Base-by-base conservation (phyloP, 768 basidiomycete genomes). In the Asterophora lycoperdoides region DNA sequence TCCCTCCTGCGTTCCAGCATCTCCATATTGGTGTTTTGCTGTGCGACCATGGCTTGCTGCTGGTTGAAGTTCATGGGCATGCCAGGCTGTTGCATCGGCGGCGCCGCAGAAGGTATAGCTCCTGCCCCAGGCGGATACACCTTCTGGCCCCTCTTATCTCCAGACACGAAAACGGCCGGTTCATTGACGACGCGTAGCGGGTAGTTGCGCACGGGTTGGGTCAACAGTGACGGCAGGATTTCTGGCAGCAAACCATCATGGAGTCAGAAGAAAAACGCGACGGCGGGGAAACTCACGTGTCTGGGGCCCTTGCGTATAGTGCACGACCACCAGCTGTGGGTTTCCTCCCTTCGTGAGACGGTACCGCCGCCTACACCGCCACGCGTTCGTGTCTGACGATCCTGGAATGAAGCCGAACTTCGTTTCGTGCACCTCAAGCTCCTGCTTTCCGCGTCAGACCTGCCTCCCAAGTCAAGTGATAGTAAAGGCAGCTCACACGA, bases 361-460 rank as follows among this genome's bases (percentile, higher is more conserved):
- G 62, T 78, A 92, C 5, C 86, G 80, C 41, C 87, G 71, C 41
- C 90, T 77, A 40, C 81, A 61, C 13, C 89, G 81, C 64, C 75
- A 86, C 26, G 90, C 89, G 51, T 61, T 70, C 8, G 70, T 60
- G 54, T 92, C 89, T 36, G 69, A 68, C 1, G 72, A 69, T 35
- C 75, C 76, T 13, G 89, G 89, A n/a, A 87, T 64, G 62, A 89
- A 93, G 1, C 90, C 89, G 57, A 67, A 83, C 61, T 86, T 89
- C 20, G 77, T 65, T 64, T 93, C 89, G 47, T 71, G 62, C 1
- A 91, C 75, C 68, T 92, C 90, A 13, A 93, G 73, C 64, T 92
- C 89, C 86, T 89, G 48, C 34, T 38, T 28, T 40, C 20, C 28
- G 42, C 20, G 26, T 55, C 26, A 52, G 42, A 29, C 18, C 34